Evolutionary conservation across 768 basidiomycete genomes (phyloP), one percentile per base, ranked within the genome.

Genomic region (Boletus patriciae): DNA sequence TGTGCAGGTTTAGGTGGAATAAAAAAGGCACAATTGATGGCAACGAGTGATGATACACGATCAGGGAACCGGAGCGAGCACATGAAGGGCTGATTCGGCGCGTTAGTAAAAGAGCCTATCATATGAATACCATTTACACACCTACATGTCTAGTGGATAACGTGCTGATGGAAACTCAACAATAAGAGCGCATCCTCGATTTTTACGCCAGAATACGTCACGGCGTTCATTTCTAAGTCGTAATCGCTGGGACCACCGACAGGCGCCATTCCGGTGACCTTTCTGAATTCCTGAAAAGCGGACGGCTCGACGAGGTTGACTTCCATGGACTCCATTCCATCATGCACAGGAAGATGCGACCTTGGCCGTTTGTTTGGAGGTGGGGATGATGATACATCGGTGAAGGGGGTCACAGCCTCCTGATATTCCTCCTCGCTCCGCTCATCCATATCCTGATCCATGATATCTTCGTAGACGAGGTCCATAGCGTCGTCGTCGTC

Each of bases 161-260:
- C 77, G 62, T 85, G 83, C 45, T 86, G 83, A 65, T 87, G 85
- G 76, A 92, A 92, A 69, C 83, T 84, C 60, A 92, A 78, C 50
- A 92, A 76, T 40, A 92, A 72, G 33, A 88, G 72, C 5, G 89
- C 89, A 63, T 92, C 89, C 70, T 90, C 89, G 50, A 88, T 77
- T 65, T 78, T 83, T 58, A 88, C 82, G 46, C 84, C 84, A 55
- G 77, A 80, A 57, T 71, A 78, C 42, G 65, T 71, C 46, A 62
- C 54, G 13, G 74, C 65, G 46, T 60, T 62, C 65, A 66, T 47
- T 50, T 70, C 70, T 19, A 62, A 48, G 18, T 63, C 67, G 23
- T 72, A 56, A 37, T 71, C 72, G 33, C 57, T 62, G 27, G 63
- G 15, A 34, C 67, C 62, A 37, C 58, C 27, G 19, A 65, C 52